These are phyloP conservation scores for Saturnispora silvae DNA, from an alignment of 805 yeast genomes.

Conservation along the genomic window DNA sequence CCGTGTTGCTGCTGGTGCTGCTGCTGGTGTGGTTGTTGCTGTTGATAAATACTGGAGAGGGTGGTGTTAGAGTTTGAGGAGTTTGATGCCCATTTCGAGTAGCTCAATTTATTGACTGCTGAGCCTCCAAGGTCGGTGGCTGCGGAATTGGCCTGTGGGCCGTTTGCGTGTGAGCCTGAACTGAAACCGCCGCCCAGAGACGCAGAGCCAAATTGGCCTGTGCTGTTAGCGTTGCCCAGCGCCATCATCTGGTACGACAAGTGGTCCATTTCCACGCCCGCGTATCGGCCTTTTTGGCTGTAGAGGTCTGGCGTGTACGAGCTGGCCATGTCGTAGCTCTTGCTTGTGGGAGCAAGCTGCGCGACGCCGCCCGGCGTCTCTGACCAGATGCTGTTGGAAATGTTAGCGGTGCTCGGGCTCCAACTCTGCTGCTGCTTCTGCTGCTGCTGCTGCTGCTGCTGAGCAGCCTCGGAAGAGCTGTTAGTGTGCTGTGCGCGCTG, in stretches of 20 bases:
- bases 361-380: neutral
- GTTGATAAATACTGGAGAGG: neutral
- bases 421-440: neutral
- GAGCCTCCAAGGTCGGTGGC: neutral
- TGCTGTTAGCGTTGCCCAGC: constrained; percentile 14
- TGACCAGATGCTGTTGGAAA: neutral
- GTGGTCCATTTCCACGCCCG: constrained; percentile 21
- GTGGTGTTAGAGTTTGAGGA: neutral
- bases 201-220: constrained; percentile 9
- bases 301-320: neutral
- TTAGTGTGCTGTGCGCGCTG: neutral
- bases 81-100: constrained; percentile 2
- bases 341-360: neutral
- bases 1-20: neutral
- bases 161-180: neutral
- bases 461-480: neutral
- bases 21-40: neutral
- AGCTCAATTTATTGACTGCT: neutral
- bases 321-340: neutral
- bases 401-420: neutral
- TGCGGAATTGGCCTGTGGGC: neutral
- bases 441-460: neutral
- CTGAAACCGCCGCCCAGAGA: neutral
- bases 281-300: neutral
- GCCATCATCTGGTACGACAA: constrained; percentile 20